Evolutionary conservation across 2,329 filamentous ascomycete genomes (phyloP).

Genomic region (Malbranchea zuffiana): DNA sequence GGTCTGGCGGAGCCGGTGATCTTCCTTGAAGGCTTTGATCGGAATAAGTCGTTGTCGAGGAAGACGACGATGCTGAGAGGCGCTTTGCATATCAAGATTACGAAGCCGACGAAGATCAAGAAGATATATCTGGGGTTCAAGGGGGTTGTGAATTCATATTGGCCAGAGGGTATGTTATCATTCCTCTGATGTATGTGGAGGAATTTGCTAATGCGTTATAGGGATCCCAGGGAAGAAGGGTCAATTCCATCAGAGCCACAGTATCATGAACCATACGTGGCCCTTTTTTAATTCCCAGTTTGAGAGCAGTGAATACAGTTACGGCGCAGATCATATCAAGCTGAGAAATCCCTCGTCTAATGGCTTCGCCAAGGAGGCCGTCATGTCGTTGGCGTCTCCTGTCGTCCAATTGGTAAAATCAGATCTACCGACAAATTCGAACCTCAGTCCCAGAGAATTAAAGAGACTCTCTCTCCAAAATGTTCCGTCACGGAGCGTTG

Average conservation of each 20-base stretch:
- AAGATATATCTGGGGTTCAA: conserved; percentile 76
- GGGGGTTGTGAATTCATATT: conserved; percentile 79
- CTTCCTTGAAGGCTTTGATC: conserved; percentile 41
- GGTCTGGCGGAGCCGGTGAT: conserved; percentile 39
- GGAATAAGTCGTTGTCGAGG: conserved; percentile 43
- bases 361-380: conserved; percentile 19
- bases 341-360: conserved; percentile 42
- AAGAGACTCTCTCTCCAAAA: conserved; percentile 67
- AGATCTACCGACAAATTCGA: conserved; percentile 35
- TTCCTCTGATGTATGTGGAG: neutral
- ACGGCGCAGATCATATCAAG: conserved; percentile 53
- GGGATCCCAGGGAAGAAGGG: conserved; percentile 79
- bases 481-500: conserved; percentile 75
- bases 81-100: conserved; percentile 66
- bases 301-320: conserved; percentile 47
- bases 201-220: conserved; percentile 19
- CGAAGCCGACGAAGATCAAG: conserved; percentile 88
- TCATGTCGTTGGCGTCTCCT: conserved; percentile 25
- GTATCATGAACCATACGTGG: conserved; percentile 74
- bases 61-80: conserved; percentile 78
- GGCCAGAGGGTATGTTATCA: conserved; percentile 62
- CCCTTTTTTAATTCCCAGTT: conserved; percentile 77
- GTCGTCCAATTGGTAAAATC: conserved; percentile 32
- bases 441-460: conserved; percentile 37
- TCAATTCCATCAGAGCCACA: conserved; percentile 73